These are phyloP conservation scores for Microdochium trichocladiopsis DNA, from an alignment of 2,329 filamentous ascomycete genomes.

Conservation along the genomic window DNA sequence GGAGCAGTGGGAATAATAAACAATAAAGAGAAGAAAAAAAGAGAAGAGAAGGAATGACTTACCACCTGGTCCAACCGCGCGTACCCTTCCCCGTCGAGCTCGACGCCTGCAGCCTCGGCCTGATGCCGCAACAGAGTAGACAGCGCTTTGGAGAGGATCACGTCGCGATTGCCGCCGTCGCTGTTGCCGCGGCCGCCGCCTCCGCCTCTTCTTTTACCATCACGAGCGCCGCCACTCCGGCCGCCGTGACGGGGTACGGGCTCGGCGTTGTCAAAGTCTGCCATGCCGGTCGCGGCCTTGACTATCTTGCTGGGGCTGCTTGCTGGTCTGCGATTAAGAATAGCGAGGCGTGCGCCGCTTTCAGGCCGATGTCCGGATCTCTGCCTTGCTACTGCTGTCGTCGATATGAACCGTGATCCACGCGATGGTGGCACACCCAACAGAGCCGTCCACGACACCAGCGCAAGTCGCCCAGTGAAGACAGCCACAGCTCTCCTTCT, in stretches of 20 bases:
- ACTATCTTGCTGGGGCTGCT: too few species aligned
- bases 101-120: conserved; percentile 47
- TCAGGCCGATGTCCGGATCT: too few species aligned
- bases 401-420: too few species aligned
- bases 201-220: conserved; percentile 15
- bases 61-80: conserved; percentile 52
- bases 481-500: too few species aligned
- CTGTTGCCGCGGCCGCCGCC: conserved; percentile 18
- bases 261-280: not conserved
- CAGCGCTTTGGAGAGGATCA: conserved; percentile 45
- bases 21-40: too few species aligned
- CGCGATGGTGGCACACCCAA: too few species aligned
- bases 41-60: conserved; percentile 23
- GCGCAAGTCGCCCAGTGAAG: too few species aligned
- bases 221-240: conserved; percentile 3
- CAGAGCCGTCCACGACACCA: too few species aligned
- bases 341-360: too few species aligned
- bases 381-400: too few species aligned
- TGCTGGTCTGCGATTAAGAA: too few species aligned
- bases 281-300: conserved; percentile 1
- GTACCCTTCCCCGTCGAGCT: conserved; percentile 52
- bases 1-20: too few species aligned
- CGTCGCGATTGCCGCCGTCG: conserved; percentile 29
- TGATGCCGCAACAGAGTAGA: conserved; percentile 49
- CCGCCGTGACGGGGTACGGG: conserved; percentile 5